Percentiles rank a stretch among this genome's conserved stretches.
Conservation (phyloP, 2,329 filamentous ascomycete species). For the Purpureocillium lavendulum region DNA sequence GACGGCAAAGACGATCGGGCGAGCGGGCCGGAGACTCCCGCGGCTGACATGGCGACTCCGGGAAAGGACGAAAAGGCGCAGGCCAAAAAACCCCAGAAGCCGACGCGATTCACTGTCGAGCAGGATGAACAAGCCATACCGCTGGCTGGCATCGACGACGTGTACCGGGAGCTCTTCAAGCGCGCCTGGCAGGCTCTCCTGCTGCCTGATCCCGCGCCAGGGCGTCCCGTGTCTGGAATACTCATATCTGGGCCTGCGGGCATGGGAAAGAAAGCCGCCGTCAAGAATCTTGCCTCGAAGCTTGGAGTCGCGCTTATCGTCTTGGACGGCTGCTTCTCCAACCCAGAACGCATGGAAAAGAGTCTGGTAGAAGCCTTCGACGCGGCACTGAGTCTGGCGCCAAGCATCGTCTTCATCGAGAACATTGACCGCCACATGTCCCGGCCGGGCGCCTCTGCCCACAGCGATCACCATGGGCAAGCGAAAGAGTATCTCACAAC, state of each 20-base stretch:
- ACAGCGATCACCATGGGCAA: conserved; percentile 82
- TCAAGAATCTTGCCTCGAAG: conserved; percentile 64
- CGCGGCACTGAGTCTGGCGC: conserved; percentile 75
- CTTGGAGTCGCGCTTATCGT: conserved; percentile 67
- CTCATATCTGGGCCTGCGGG: conserved; percentile 72
- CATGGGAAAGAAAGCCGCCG: conserved; percentile 73
- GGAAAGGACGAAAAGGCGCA: conserved; percentile 18
- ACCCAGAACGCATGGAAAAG: conserved; percentile 30
- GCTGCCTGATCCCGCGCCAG: conserved; percentile 8
- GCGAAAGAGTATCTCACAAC: conserved; percentile 77
- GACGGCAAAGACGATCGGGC: conserved; percentile 13
- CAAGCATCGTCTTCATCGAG: conserved; percentile 85
- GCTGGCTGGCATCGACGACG: conserved; percentile 21
- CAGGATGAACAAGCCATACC: conserved; percentile 10
- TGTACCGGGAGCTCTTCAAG: conserved; percentile 13
- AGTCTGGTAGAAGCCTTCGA: conserved; percentile 43
- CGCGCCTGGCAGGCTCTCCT: conserved; percentile 11
- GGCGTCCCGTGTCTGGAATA: conserved; percentile 39
- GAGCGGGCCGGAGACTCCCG: conserved; percentile 4
- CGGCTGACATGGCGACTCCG: background rate
- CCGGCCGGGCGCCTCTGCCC: conserved; percentile 66
- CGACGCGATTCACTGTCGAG: conserved; percentile 21
- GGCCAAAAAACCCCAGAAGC: conserved; percentile 21
- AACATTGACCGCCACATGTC: conserved; percentile 81
- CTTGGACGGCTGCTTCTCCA: conserved; percentile 24